Evolutionary conservation across 345 rosid genomes (phyloP).

Genomic region (Fremontodendron californicum): DNA sequence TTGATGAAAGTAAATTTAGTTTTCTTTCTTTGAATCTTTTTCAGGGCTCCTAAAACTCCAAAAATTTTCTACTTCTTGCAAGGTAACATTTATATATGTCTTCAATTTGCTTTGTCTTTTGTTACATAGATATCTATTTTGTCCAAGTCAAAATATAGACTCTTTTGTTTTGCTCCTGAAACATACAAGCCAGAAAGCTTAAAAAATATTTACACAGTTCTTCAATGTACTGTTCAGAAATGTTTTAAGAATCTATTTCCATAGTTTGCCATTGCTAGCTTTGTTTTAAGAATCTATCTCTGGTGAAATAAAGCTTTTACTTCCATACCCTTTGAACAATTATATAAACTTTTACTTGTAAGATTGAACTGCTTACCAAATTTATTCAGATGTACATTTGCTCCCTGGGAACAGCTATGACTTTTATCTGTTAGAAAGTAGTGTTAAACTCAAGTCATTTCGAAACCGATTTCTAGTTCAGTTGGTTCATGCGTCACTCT

Average conservation of each 20-base stretch:
- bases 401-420: no score
- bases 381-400: background rate
- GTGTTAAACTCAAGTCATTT: background rate
- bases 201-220: background rate
- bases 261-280: background rate
- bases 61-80: background rate
- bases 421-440: background rate
- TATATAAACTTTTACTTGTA: no score
- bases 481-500: no score
- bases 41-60: slow-evolving; percentile 26
- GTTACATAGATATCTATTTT: background rate
- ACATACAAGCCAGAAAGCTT: background rate
- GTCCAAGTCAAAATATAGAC: background rate
- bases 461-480: no score
- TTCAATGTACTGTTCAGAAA: background rate
- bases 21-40: background rate
- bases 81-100: slow-evolving; percentile 9
- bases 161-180: background rate
- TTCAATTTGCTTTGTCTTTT: background rate
- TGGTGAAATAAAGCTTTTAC: background rate
- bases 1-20: background rate
- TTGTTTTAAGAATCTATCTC: background rate
- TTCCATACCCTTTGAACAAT: background rate
- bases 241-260: background rate
- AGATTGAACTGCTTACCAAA: background rate